Percentiles rank a stretch among this genome's conserved stretches.
Evolutionary conservation across 73 alveolate genomes (phyloP).

Genomic region (Paramecium sonneborni): DNA sequence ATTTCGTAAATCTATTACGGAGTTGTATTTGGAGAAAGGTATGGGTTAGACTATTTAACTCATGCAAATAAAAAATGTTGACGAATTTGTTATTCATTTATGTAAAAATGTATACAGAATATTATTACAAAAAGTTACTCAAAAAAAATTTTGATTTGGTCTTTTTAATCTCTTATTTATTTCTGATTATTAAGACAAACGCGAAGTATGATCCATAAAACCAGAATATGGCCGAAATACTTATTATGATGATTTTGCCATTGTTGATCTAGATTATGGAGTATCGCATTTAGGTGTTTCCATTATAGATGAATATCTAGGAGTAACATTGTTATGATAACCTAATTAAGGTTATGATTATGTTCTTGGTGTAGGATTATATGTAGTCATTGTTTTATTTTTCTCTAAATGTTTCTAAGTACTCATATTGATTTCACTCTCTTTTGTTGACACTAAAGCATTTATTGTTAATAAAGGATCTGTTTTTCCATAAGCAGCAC

Average conservation of each 20-base stretch:
- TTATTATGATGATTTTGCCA: neutral
- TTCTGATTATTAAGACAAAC: slow-evolving; percentile 20
- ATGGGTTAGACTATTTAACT: slow-evolving; percentile 9
- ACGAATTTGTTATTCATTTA: neutral
- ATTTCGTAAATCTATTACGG: slow-evolving; percentile 22
- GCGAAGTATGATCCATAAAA: slow-evolving; percentile 45
- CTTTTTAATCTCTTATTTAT: neutral
- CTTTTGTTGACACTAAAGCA: neutral
- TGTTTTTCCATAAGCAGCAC: slow-evolving; percentile 19
- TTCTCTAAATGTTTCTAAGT: neutral
- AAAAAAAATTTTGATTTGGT: slow-evolving; percentile 6
- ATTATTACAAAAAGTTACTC: neutral
- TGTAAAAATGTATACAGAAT: neutral
- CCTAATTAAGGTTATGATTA: slow-evolving; percentile 2
- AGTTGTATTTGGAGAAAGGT: slow-evolving; percentile 16
- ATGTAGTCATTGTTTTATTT: neutral
- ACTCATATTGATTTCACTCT: neutral
- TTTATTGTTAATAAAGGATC: neutral
- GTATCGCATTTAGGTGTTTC: slow-evolving; percentile 36
- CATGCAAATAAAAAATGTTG: neutral
- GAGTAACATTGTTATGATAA: neutral
- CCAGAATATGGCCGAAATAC: slow-evolving; percentile 42
- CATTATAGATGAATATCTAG: neutral
- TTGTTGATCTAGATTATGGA: slow-evolving; percentile 30
- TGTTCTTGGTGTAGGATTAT: slow-evolving; percentile 24